Conservation (phyloP, 208 protist species). For the Histomonas meleagridis region DNA sequence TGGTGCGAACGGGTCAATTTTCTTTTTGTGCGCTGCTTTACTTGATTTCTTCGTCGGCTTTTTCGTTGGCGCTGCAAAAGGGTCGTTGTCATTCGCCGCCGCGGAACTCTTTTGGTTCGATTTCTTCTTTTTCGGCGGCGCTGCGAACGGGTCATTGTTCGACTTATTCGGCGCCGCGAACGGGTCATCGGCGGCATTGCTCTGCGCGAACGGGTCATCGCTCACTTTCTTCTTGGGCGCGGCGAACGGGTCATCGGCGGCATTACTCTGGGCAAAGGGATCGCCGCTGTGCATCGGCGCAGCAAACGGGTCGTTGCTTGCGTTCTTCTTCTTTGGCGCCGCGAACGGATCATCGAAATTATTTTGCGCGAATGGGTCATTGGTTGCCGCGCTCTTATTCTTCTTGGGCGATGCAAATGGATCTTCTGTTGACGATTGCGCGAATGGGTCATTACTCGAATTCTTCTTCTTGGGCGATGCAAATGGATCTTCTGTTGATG, state of each 20-base stretch:
- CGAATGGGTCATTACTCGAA: background rate
- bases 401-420: background rate
- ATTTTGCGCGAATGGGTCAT: background rate
- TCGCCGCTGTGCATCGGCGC: background rate
- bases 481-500: background rate
- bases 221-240: background rate
- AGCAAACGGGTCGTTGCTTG: background rate
- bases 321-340: background rate
- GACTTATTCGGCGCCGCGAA: background rate
- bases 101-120: too few relatives aligned
- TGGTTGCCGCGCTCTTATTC: background rate
- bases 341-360: background rate
- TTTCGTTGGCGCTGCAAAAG: background rate
- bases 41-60: too few relatives aligned
- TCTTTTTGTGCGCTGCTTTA: too few relatives aligned
- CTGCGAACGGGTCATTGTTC: background rate
- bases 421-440: background rate
- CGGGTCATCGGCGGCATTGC: background rate
- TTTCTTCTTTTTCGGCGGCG: background rate
- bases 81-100: too few relatives aligned
- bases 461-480: background rate
- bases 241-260: background rate
- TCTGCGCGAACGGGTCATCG: background rate
- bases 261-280: too few relatives aligned
- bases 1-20: too few relatives aligned